A percentile compares a stretch with the other conserved stretches of the same genome.
These are phyloP conservation scores for Hypsizygus marmoreus DNA, from an alignment of 768 basidiomycete species.

Conservation along the genomic window DNA sequence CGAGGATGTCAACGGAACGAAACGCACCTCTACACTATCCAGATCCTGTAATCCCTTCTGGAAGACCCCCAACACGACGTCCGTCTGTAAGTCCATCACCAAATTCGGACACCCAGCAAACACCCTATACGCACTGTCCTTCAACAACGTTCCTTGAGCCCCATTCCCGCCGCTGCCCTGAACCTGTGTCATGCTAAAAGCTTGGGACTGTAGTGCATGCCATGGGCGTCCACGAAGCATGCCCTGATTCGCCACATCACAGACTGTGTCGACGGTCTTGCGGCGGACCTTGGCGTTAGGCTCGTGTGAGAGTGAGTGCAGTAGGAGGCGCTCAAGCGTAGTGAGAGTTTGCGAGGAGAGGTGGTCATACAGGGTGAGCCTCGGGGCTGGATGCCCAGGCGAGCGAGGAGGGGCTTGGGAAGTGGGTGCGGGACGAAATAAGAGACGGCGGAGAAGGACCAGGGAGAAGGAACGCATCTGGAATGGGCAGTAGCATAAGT, in stretches of 20 bases:
- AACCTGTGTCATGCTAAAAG: constrained; percentile 63
- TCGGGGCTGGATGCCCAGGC: constrained; percentile 27
- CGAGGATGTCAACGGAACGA: not conserved
- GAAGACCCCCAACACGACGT: constrained; percentile 66
- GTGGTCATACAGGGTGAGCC: constrained; percentile 76
- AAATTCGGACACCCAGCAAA: constrained; percentile 77
- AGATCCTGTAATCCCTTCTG: constrained; percentile 68
- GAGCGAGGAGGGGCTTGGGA: constrained; percentile 12
- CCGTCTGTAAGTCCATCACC: constrained; percentile 74
- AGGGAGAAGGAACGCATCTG: constrained; percentile 88
- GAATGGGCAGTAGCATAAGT: constrained; percentile 4
- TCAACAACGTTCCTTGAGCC: constrained; percentile 38
- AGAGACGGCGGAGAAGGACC: constrained; percentile 75
- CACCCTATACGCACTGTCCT: constrained; percentile 63
- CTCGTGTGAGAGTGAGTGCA: constrained; percentile 70
- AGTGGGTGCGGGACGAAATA: constrained; percentile 61
- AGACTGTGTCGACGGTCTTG: constrained; percentile 74
- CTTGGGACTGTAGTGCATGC: constrained; percentile 76
- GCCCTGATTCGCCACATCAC: constrained; percentile 73
- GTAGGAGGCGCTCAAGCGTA: constrained; percentile 70
- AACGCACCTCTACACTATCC: constrained; percentile 58
- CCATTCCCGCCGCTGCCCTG: constrained; percentile 18
- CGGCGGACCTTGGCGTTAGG: constrained; percentile 57
- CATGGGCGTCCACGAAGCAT: constrained; percentile 79
- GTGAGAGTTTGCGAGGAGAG: constrained; percentile 65